A percentile compares a stretch with the other conserved stretches of the same genome.
Conservation (phyloP, 345 rosid species). For the Sisymbrium irio region DNA sequence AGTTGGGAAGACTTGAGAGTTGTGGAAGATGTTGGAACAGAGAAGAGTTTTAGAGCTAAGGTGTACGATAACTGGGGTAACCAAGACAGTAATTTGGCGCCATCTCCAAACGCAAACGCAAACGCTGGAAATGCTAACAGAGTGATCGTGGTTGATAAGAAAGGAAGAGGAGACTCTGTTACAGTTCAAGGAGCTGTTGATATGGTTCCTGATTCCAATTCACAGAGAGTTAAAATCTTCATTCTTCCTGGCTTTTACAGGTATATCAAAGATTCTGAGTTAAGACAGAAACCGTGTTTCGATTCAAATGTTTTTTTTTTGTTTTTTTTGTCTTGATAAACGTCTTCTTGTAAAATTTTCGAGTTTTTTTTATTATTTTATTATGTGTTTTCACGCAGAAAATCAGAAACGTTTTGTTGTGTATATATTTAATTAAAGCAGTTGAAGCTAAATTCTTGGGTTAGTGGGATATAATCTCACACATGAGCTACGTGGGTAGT, state of each 20-base stretch:
- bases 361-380: too few species aligned
- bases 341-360: too few species aligned
- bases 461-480: conserved; percentile 37
- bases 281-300: conserved; percentile 5
- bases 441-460: conserved; percentile 41
- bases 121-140: conserved; percentile 29
- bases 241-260: conserved; percentile 88
- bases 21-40: conserved; percentile 25
- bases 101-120: conserved; percentile 30
- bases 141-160: conserved; percentile 68
- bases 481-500: conserved; percentile 41
- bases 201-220: conserved; percentile 64
- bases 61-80: conserved; percentile 16
- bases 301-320: background rate
- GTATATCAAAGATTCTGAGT: conserved; percentile 31
- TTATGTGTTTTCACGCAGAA: background rate
- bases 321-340: background rate
- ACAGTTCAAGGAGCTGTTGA: conserved; percentile 93
- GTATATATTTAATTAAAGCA: background rate
- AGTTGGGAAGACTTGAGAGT: conserved; percentile 79
- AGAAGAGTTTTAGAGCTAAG: background rate
- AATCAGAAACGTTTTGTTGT: background rate
- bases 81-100: background rate
- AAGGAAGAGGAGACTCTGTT: conserved; percentile 64
- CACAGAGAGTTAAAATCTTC: conserved; percentile 66